A percentile compares a stretch with the other conserved stretches of the same genome.
These are phyloP conservation scores for Trifolium fragiferum DNA, from an alignment of 306 rosid species.

Conservation along the genomic window DNA sequence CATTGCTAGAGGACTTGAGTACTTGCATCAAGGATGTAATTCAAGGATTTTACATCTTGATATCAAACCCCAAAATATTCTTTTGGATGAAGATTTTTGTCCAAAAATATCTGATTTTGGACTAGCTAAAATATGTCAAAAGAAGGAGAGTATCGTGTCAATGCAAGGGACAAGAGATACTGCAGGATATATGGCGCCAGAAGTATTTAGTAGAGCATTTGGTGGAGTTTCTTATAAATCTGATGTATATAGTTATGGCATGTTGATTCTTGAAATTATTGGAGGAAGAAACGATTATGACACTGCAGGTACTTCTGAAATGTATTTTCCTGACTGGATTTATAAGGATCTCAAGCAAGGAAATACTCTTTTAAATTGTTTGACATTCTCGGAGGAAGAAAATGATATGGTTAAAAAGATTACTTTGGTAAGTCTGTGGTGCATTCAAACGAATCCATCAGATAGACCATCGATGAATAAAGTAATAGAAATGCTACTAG, in stretches of 20 bases:
- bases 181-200: not conserved
- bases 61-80: constrained; percentile 42
- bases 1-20: constrained; percentile 38
- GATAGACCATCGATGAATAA: constrained; percentile 49
- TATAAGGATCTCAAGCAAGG: constrained; percentile 28
- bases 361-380: not conserved
- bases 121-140: constrained; percentile 42
- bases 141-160: constrained; percentile 40
- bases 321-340: constrained; percentile 23
- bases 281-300: not conserved
- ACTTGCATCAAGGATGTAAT: constrained; percentile 35
- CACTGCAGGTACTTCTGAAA: not conserved
- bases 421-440: constrained; percentile 28
- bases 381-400: constrained; percentile 12
- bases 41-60: constrained; percentile 35
- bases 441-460: constrained; percentile 40
- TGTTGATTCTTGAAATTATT: not conserved
- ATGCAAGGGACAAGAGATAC: not conserved
- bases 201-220: constrained; percentile 31
- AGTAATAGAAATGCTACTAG: constrained; percentile 52
- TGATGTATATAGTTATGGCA: constrained; percentile 20
- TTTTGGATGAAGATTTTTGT: constrained; percentile 33
- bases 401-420: constrained; percentile 39
- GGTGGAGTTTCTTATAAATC: constrained; percentile 47
- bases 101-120: constrained; percentile 51